Conservation (phyloP, 208 protist genomes). For the Crithidia bombi region DNA sequence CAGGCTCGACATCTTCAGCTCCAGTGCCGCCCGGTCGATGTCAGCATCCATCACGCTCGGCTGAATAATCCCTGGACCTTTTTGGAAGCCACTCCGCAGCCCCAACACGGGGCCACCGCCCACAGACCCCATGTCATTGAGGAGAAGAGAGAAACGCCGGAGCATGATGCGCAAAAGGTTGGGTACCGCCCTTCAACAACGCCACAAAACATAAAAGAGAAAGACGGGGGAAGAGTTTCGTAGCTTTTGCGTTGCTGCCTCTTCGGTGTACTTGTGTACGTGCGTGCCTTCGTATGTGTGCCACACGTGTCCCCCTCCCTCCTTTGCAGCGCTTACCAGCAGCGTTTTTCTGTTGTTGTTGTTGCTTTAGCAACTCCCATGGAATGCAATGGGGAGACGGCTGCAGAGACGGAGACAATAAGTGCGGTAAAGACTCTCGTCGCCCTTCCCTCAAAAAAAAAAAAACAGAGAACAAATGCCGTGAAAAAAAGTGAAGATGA, state of each 20-base stretch:
- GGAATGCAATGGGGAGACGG: no score
- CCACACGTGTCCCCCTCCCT: neutral
- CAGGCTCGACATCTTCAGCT: slow-evolving; percentile 44
- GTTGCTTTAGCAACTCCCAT: no score
- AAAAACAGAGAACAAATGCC: no score
- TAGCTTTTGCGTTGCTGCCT: no score
- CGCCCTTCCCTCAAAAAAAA: no score
- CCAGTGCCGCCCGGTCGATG: slow-evolving; percentile 43
- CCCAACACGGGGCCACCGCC: slow-evolving; percentile 18
- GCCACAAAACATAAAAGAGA: no score
- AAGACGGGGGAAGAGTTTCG: no score
- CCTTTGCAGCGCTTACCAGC: no score
- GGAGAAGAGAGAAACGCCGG: neutral
- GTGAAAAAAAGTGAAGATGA: neutral
- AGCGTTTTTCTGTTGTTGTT: no score
- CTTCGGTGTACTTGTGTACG: no score
- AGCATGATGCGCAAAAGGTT: slow-evolving; percentile 21
- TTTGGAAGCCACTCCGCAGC: neutral
- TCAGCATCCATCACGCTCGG: slow-evolving; percentile 43
- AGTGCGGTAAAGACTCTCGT: no score
- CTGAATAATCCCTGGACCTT: slow-evolving; percentile 32
- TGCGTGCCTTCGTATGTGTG: no score
- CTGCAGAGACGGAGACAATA: neutral
- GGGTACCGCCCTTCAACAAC: neutral
- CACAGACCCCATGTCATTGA: slow-evolving; percentile 13